Evolutionary conservation across 2,329 filamentous ascomycete genomes (phyloP), one percentile per base, ranked within the genome.

Genomic region (Emergomyces africanus): DNA sequence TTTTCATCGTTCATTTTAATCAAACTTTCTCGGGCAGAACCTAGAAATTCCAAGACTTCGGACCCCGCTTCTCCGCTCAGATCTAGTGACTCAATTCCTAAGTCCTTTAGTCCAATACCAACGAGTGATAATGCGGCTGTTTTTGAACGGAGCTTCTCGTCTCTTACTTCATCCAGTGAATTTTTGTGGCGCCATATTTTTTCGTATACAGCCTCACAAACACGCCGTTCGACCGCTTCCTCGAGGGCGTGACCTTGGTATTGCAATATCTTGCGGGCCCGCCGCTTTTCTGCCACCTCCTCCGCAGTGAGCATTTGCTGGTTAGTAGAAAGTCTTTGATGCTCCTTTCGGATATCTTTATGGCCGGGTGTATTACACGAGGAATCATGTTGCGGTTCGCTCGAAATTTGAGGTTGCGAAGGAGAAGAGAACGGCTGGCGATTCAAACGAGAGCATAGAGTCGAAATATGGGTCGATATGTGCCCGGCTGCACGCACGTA

Each of bases 101-200:
- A 78, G 68, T 99, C 94, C 62, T 83, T 85, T 57, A 94, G 77
- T 2, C 90, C 89, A 68, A 99, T 96, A 1, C 90, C 92, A 20
- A 99, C 89, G n/a, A 99, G 78, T 2, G 87, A 83, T 50, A 99
- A 76, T 0, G 94, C 90, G 23, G 92, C 92, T 1, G 91, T 96
- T 68, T 95, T 94, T 10, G 94, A 99, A 35, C 94, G 84, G 56
- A 99, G 78, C 70, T 95, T 96, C 67, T 95, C 91, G 70, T 99
- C 94, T 68, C 92, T 83, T 14, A 94, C 91, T 72, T 96, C 92
- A 69, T 99, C 94, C 67, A 97, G 86, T 0, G 92, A 95, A 70
- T 82, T 94, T 61, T 87, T 84, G 71, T 99, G 94, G 53, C 90
- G 85, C 81, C 92, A 99, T 70, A 99, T 89, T 64, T 88, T 86